Conservation (phyloP, 192 early-diverging fungal genomes). For the Dissophora ornata region DNA sequence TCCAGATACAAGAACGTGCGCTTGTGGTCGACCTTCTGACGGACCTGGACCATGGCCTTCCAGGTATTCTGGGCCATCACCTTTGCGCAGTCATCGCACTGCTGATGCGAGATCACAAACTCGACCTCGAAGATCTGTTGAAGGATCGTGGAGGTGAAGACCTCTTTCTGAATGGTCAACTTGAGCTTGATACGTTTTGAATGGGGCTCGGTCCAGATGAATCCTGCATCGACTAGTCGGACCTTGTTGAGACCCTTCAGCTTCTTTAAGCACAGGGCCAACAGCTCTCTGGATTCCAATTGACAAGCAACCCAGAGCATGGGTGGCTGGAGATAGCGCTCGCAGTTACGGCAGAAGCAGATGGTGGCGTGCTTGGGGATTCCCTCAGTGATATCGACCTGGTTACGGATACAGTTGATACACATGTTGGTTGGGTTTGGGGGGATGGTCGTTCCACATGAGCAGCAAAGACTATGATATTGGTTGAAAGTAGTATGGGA, state of each 20-base stretch:
- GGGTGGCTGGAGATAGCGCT: constrained; percentile 97
- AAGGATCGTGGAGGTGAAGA: constrained; percentile 93
- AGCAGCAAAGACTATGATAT: constrained; percentile 78
- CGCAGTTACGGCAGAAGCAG: constrained; percentile 97
- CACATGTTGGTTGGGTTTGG: constrained; percentile 99
- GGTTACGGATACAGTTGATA: constrained; percentile 95
- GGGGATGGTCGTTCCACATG: constrained; percentile 92
- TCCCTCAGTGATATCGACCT: constrained; percentile 98
- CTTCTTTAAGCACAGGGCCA: constrained; percentile 94
- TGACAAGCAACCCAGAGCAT: constrained; percentile 88
- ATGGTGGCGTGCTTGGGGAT: constrained; percentile 95
- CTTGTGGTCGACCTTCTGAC: constrained; percentile 98
- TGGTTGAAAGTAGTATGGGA: neutral
- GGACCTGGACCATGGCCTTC: constrained; percentile 97
- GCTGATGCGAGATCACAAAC: constrained; percentile 90
- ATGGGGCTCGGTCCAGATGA: constrained; percentile 96
- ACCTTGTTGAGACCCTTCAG: constrained; percentile 93
- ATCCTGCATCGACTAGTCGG: constrained; percentile 95
- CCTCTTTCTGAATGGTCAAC: constrained; percentile 99
- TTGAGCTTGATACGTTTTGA: constrained; percentile 96
- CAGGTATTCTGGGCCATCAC: constrained; percentile 98
- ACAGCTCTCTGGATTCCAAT: constrained; percentile 90
- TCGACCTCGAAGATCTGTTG: constrained; percentile 98
- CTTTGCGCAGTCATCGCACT: constrained; percentile 95
- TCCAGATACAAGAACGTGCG: constrained; percentile 98